A percentile compares a stretch with the other conserved stretches of the same genome.
phyloP scores from a whole-genome alignment of 176 grass and related monocot species.

The Saccharum spontaneum region DNA sequence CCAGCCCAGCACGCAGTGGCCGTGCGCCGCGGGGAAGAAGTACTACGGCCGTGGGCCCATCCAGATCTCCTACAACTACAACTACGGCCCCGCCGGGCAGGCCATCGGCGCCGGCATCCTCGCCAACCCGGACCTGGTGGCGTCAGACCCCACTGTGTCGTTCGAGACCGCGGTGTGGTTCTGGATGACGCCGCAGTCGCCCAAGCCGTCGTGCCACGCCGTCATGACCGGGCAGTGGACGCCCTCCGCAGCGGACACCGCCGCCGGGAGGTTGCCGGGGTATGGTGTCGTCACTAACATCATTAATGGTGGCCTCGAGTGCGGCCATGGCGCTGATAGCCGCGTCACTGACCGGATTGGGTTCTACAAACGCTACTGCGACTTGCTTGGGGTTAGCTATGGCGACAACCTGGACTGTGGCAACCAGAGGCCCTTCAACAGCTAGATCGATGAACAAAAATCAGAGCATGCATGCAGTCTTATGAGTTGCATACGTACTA shows the following conservation, averaged over 20 bases:
- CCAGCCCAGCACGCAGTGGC: constrained; percentile 28
- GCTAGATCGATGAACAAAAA: no score
- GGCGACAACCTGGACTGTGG: constrained; percentile 39
- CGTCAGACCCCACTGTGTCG: not conserved
- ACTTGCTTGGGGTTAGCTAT: constrained; percentile 41
- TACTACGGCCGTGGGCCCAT: constrained; percentile 63
- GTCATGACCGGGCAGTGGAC: constrained; percentile 50
- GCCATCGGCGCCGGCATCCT: not conserved
- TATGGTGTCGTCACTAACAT: constrained; percentile 66
- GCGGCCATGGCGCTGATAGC: constrained; percentile 8
- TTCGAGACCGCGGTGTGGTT: constrained; percentile 59
- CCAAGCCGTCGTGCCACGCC: constrained; percentile 56
- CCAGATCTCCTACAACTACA: constrained; percentile 64
- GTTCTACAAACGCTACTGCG: constrained; percentile 46
- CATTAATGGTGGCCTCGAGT: constrained; percentile 65
- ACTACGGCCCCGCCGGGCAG: constrained; percentile 36
- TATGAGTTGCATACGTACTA: no score
- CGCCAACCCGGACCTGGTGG: not conserved
- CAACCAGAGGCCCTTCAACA: constrained; percentile 12
- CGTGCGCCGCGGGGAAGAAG: constrained; percentile 42
- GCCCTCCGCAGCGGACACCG: not conserved
- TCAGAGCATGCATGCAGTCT: no score
- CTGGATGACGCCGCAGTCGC: constrained; percentile 43
- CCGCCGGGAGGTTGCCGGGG: constrained; percentile 29
- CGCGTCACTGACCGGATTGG: constrained; percentile 24